Percentiles rank a stretch among this genome's conserved stretches.
These are phyloP conservation scores for Magnaporthales sp. DNA, from an alignment of 2,329 filamentous ascomycete genomes.

Conservation along the genomic window DNA sequence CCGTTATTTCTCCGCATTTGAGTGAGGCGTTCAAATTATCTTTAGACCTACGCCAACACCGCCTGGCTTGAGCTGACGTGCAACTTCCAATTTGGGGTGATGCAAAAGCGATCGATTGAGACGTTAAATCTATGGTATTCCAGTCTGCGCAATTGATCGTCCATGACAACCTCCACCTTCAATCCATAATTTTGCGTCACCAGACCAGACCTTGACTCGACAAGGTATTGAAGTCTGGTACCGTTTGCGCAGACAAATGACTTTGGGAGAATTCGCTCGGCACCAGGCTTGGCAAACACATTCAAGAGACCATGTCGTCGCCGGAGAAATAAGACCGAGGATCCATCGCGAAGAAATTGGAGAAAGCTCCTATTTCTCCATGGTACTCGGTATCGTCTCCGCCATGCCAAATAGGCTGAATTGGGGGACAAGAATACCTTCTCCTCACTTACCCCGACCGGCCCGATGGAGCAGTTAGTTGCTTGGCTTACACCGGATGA, in stretches of 20 bases:
- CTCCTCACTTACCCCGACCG: not conserved
- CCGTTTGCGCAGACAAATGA: not conserved
- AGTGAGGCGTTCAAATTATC: too few relatives aligned
- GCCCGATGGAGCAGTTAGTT: not conserved
- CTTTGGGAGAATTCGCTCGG: not conserved
- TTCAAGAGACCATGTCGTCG: not conserved
- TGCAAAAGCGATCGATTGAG: too few relatives aligned
- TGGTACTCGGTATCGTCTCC: not conserved
- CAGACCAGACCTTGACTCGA: not conserved
- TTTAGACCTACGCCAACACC: too few relatives aligned
- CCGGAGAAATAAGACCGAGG: not conserved
- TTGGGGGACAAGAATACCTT: not conserved
- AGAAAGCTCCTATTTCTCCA: not conserved
- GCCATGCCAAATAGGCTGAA: conserved; percentile 2
- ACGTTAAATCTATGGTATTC: too few relatives aligned
- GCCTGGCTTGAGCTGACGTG: too few relatives aligned
- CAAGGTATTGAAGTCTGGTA: not conserved
- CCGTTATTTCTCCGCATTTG: too few relatives aligned
- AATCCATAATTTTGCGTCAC: not conserved
- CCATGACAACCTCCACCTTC: not conserved
- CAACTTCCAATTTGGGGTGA: too few relatives aligned
- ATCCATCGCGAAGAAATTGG: not conserved
- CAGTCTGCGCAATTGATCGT: too few relatives aligned
- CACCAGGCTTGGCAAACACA: not conserved
- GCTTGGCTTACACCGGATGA: not conserved